Percentiles rank a stretch among this genome's conserved stretches.
These are phyloP conservation scores for Arthromyces matolae DNA, from an alignment of 768 basidiomycete species.

Conservation along the genomic window DNA sequence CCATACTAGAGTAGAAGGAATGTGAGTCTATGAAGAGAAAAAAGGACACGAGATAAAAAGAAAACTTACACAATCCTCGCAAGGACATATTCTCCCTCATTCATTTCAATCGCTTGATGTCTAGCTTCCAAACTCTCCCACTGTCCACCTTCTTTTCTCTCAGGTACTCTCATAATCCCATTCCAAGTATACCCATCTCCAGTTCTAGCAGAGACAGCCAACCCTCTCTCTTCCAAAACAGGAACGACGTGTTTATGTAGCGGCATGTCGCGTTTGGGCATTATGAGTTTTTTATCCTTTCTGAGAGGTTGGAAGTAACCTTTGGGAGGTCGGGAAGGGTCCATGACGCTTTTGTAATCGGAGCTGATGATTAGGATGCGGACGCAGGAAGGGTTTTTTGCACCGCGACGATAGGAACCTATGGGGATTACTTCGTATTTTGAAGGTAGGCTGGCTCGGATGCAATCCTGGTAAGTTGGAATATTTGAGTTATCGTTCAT, in stretches of 20 bases:
- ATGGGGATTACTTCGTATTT: conserved; percentile 48
- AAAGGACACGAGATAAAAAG: neutral
- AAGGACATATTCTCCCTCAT: conserved; percentile 35
- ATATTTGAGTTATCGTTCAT: neutral
- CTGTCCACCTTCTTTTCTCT: conserved; percentile 11
- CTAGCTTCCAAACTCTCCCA: conserved; percentile 23
- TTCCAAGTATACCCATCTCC: conserved; percentile 39
- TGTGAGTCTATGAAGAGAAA: neutral
- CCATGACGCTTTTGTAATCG: conserved; percentile 39
- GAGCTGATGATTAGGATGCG: conserved; percentile 45
- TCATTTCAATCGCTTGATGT: conserved; percentile 21
- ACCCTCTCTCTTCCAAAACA: conserved; percentile 39
- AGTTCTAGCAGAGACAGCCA: conserved; percentile 38
- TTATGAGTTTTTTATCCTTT: neutral
- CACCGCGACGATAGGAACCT: conserved; percentile 54
- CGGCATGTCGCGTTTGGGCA: neutral
- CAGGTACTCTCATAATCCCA: conserved; percentile 50
- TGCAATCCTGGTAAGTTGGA: conserved; percentile 44
- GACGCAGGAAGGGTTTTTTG: conserved; percentile 31
- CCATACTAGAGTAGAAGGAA: conserved; percentile 29
- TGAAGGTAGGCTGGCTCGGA: conserved; percentile 41
- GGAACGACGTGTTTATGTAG: conserved; percentile 37
- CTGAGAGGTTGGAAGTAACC: neutral
- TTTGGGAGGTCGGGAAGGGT: conserved; percentile 25
- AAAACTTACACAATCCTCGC: neutral